Evolutionary conservation across 495 filamentous ascomycete species (phyloP).

Genomic region (Entonaema liquescens): DNA sequence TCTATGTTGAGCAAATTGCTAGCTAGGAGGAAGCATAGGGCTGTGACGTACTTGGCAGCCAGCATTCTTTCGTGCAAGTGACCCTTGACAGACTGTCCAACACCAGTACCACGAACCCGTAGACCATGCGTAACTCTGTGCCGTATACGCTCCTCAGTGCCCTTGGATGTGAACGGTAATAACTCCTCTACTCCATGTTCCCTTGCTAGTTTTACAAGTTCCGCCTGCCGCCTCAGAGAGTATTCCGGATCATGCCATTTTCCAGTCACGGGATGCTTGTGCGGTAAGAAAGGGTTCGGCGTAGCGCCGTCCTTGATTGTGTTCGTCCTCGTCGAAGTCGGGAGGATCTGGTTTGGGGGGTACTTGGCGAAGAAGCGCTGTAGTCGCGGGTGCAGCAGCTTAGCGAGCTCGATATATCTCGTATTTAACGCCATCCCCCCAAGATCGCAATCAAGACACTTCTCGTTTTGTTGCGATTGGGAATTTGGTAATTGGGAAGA

Average conservation of each 20-base stretch:
- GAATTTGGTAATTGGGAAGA: slow-evolving; percentile 5
- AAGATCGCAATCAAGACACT: neutral
- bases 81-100: slow-evolving; percentile 93
- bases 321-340: slow-evolving; percentile 43
- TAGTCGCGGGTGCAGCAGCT: slow-evolving; percentile 75
- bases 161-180: slow-evolving; percentile 80
- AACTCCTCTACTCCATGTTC: slow-evolving; percentile 84
- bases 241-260: slow-evolving; percentile 82
- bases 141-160: slow-evolving; percentile 71
- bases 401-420: slow-evolving; percentile 66
- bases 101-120: slow-evolving; percentile 86
- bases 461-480: neutral
- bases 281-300: slow-evolving; percentile 79
- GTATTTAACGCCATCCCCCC: slow-evolving; percentile 27
- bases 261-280: slow-evolving; percentile 74
- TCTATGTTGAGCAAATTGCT: neutral
- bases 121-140: slow-evolving; percentile 76
- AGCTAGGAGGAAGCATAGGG: neutral
- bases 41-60: slow-evolving; percentile 68
- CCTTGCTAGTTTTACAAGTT: slow-evolving; percentile 85
- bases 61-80: slow-evolving; percentile 90
- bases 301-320: slow-evolving; percentile 51
- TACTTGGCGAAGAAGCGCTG: slow-evolving; percentile 88
- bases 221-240: slow-evolving; percentile 87
- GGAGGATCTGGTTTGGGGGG: slow-evolving; percentile 70